Conservation (phyloP, 2,329 filamentous ascomycete genomes). For the Colletotrichum sp. region DNA sequence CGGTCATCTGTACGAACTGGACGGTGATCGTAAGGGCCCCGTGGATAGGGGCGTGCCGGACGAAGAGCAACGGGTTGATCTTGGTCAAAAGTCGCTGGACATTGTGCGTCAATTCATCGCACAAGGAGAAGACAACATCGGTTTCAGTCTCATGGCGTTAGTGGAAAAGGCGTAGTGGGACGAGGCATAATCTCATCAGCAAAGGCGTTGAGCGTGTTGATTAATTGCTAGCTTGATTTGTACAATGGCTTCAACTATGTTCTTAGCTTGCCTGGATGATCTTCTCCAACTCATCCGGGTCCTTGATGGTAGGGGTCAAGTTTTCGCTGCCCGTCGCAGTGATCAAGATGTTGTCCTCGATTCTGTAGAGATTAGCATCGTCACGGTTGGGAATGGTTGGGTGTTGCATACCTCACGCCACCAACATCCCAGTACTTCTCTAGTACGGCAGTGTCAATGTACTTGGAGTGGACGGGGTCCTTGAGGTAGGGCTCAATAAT, state of each 20-base stretch:
- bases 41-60: constrained; percentile 49
- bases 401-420: constrained; percentile 63
- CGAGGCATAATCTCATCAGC: not conserved
- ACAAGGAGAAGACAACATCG: constrained; percentile 27
- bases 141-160: constrained; percentile 36
- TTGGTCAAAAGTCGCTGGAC: constrained; percentile 64
- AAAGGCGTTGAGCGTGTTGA: not conserved
- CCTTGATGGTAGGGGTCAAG: constrained; percentile 74
- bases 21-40: constrained; percentile 71
- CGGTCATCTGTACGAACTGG: constrained; percentile 67
- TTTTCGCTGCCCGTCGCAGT: constrained; percentile 74
- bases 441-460: constrained; percentile 76
- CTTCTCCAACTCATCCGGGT: constrained; percentile 65
- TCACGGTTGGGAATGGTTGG: not conserved
- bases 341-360: constrained; percentile 76
- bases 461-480: constrained; percentile 74
- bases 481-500: constrained; percentile 83
- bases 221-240: not conserved
- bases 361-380: constrained; percentile 38
- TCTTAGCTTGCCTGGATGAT: constrained; percentile 34
- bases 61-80: constrained; percentile 49
- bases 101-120: constrained; percentile 43
- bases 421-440: constrained; percentile 84
- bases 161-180: constrained; percentile 7
- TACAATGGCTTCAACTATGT: not conserved